These are phyloP conservation scores for Leccinum broughii DNA, from an alignment of 768 basidiomycete species.

Conservation along the genomic window DNA sequence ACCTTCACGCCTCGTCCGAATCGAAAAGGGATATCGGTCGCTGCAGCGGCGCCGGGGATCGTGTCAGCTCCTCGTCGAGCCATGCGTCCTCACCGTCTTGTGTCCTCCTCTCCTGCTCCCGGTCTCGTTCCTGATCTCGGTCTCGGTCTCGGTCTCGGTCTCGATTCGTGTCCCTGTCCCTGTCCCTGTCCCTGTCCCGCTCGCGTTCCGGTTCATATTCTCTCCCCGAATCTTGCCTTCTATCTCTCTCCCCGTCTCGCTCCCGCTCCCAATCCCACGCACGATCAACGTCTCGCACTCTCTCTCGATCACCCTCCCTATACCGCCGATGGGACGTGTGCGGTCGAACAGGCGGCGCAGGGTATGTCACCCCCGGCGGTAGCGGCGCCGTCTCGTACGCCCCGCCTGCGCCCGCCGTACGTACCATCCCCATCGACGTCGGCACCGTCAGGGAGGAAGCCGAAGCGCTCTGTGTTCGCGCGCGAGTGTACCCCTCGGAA, in stretches of 20 bases:
- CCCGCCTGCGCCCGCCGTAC: background rate
- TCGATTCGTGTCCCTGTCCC: background rate
- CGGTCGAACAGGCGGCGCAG: constrained; percentile 26
- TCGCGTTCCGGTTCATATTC: background rate
- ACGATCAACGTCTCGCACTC: background rate
- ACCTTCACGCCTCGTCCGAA: constrained; percentile 21
- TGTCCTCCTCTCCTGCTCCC: background rate
- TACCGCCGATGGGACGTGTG: constrained; percentile 24
- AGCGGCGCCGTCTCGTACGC: constrained; percentile 29
- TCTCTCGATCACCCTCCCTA: background rate
- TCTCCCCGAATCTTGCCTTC: background rate
- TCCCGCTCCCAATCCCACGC: constrained; percentile 5
- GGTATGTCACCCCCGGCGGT: constrained; percentile 29
- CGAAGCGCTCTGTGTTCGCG: constrained; percentile 20
- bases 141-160: background rate
- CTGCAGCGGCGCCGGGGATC: constrained; percentile 30
- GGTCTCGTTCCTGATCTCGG: background rate
- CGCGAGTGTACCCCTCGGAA: constrained; percentile 1
- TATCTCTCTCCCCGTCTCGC: background rate
- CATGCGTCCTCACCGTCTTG: constrained; percentile 5
- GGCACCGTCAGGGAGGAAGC: background rate
- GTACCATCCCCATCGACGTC: background rate
- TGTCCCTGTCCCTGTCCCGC: background rate
- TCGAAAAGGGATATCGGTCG: constrained; percentile 35
- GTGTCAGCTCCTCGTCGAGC: constrained; percentile 13